Evolutionary conservation across 108 stramenopile species (phyloP).

Genomic region (Nitzschia sp.): DNA sequence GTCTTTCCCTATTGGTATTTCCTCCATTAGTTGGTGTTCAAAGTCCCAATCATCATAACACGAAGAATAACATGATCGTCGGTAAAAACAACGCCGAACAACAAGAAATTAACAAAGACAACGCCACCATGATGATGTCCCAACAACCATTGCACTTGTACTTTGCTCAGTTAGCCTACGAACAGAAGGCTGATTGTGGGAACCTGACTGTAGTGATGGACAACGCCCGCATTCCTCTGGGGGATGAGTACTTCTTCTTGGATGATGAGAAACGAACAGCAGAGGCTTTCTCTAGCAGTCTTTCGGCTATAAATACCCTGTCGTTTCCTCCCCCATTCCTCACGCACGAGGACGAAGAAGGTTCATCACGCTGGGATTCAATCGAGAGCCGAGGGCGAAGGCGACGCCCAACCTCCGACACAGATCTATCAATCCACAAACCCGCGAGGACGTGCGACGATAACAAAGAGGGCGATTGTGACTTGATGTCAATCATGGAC

Average conservation of each 20-base stretch:
- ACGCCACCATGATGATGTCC: no score
- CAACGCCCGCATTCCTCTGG: conserved; percentile 23
- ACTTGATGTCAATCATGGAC: background rate
- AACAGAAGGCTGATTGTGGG: background rate
- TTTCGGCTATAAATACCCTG: background rate
- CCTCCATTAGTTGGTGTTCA: no score
- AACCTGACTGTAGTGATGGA: conserved; percentile 6
- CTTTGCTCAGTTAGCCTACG: background rate
- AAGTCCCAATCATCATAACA: no score
- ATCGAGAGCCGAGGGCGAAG: background rate
- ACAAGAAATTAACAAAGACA: no score
- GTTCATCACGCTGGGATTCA: background rate
- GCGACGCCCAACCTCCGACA: background rate
- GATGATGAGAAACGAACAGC: background rate
- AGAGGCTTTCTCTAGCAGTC: background rate
- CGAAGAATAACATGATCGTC: no score
- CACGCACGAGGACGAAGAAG: background rate
- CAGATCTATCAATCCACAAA: background rate
- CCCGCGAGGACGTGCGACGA: background rate
- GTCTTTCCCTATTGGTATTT: no score
- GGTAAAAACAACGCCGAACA: no score
- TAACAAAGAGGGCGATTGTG: background rate
- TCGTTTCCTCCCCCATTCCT: conserved; percentile 12
- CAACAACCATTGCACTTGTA: no score
- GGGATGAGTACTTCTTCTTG: background rate